Conservation (phyloP, 345 rosid species). For the Euphorbia lathyris region DNA sequence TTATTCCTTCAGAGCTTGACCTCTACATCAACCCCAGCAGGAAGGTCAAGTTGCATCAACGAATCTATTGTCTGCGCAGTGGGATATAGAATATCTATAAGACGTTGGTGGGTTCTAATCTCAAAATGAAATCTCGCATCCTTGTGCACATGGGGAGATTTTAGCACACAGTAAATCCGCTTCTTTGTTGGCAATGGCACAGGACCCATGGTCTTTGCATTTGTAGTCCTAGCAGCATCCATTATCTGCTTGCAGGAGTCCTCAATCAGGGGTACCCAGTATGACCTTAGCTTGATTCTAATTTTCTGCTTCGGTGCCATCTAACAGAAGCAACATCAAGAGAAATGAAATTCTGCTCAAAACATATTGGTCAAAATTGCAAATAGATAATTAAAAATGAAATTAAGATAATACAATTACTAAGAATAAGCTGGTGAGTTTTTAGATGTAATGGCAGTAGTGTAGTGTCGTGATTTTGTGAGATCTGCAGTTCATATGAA, state of each 20-base stretch:
- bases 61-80: slow-evolving; percentile 97
- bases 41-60: slow-evolving; percentile 98
- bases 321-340: slow-evolving; percentile 32
- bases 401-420: not conserved
- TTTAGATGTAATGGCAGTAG: not conserved
- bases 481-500: not conserved
- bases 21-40: slow-evolving; percentile 94
- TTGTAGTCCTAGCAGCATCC: slow-evolving; percentile 80
- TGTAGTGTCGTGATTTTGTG: not conserved
- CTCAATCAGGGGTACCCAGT: slow-evolving; percentile 88
- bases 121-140: slow-evolving; percentile 98
- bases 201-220: slow-evolving; percentile 94
- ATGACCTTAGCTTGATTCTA: slow-evolving; percentile 90
- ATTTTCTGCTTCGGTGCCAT: slow-evolving; percentile 95
- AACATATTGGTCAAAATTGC: not conserved
- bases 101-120: slow-evolving; percentile 88
- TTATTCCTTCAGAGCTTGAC: slow-evolving; percentile 72
- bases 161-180: slow-evolving; percentile 85
- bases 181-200: slow-evolving; percentile 95
- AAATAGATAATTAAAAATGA: not conserved
- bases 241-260: slow-evolving; percentile 97
- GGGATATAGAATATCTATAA: slow-evolving; percentile 88
- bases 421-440: not conserved
- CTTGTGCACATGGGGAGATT: slow-evolving; percentile 98
- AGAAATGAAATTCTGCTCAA: slow-evolving; percentile 5